Base-by-base conservation (phyloP, 495 filamentous ascomycete species). In the Talaromyces proteolyticus region DNA sequence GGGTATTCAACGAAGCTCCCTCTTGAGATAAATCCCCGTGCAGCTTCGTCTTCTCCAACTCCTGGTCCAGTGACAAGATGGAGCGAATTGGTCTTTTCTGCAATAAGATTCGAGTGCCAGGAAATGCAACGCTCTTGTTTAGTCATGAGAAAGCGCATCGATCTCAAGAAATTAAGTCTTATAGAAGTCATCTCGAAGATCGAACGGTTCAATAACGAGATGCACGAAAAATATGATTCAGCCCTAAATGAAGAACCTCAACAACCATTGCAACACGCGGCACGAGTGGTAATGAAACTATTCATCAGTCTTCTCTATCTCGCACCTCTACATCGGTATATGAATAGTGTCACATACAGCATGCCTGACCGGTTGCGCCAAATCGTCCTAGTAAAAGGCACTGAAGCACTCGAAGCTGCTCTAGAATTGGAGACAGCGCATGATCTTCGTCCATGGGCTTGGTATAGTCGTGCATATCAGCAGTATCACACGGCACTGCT, bases 101-200 rank as follows among this genome's bases (percentile, higher is more conserved):
- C 80, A 3, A 85, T 89, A 51, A 76, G 84, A 5, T 84, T 86
- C 54, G 82, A 88, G 59, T 77, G 81, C 57, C 84, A 82, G 57
- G 84, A 89, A 60, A 85, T 88, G 75, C 81, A 82, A 59, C 77
- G 86, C 10, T 64, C 67, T 25, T 71, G 86, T 59, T 86, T 81
- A 79, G 58, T 75, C 12, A 81, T 87, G 54, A 72, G 82, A 22
- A 72, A 76, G 18, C 72, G 76, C 43, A 63, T 87, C 18, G 80
- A 85, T 55, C 66, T 66, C 34, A 74, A 74, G 52, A 77, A 80
- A 61, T 80, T 78, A 23, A 58, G 48, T 6, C 49, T 58, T 11
- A 59, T 40, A 3, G 42, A 36, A 21, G 34, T 14, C 4, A 1
- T 34, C 8, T 34, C 29, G 8, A 8, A 14, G 29, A 14, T 34